Base-by-base conservation (phyloP, 1,284 basidiomycete genomes). In the Papiliotrema terrestris region DNA sequence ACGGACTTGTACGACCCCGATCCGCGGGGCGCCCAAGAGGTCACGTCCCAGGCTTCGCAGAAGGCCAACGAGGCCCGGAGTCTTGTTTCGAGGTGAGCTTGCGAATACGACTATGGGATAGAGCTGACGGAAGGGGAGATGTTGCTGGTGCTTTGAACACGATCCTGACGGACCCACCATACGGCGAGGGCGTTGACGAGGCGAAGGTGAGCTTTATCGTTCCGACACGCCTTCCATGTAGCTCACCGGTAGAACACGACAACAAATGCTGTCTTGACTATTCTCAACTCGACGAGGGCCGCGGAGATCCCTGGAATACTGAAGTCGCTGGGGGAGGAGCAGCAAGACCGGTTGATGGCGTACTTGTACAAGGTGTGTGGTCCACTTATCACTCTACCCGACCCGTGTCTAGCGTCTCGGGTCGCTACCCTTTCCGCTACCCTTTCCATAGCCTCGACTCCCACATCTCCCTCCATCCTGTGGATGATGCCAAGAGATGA, bases 271-370 rank as follows among this genome's bases (percentile, higher is more conserved):
- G 81, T 98, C n/a, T 82, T 97, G 35, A 88, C 91, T 2, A 92
- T 98, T 61, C 83, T 98, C 60, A 97, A 96, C 78, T 93, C 90
- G 55, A 97, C 94, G 14, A 92, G 95, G 72, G 83, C 92, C 3
- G 82, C 89, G 8, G 95, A 98, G 61, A 94, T 99, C 56, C 80
- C 88, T 1, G 78, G 78, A 26, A 84, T 89, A 43, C 80, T 98
- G 70, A 88, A 87, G 70, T 75, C 82, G 1, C 82, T 98, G 41
- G 83, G 85, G 8, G 83, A 84, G 58, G 86, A 91, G 46, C 82
- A 89, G 60, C 91, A 96, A 67, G 95, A 97, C 69, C 89, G 86
- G 36, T 81, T 98, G 55, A 98, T 98, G 95, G 97, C 96, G 74
- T 98, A 96, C 72, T 79, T 98, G 23, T 98, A 98, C 84, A 98